Evolutionary conservation across 2,329 filamentous ascomycete species (phyloP).

Genomic region (Aureobasidium sp.): DNA sequence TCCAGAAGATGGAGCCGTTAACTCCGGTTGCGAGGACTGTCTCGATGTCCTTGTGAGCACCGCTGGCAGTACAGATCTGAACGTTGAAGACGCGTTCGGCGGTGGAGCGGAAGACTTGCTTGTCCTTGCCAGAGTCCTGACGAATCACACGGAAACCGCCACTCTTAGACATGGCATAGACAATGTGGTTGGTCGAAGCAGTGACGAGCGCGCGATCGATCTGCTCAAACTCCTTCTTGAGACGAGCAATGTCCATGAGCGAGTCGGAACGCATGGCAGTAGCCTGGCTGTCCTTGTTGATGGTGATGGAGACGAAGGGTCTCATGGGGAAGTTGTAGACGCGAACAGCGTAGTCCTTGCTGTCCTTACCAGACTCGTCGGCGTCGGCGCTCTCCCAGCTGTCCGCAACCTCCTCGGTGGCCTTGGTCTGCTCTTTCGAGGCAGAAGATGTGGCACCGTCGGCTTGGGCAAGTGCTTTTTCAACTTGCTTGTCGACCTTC

Average conservation of each 20-base stretch:
- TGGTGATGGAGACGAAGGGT: conserved; percentile 83
- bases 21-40: conserved; percentile 86
- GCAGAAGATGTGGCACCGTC: conserved; percentile 36
- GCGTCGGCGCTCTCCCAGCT: conserved; percentile 85
- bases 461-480: conserved; percentile 52
- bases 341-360: conserved; percentile 52
- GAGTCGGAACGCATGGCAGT: conserved; percentile 65
- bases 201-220: conserved; percentile 88
- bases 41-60: conserved; percentile 54
- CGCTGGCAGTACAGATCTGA: conserved; percentile 62
- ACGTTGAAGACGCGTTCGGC: conserved; percentile 95
- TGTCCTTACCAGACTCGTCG: conserved; percentile 59
- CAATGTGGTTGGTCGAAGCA: conserved; percentile 83
- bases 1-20: conserved; percentile 96
- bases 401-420: conserved; percentile 56
- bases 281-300: conserved; percentile 49
- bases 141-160: conserved; percentile 88
- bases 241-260: conserved; percentile 82
- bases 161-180: conserved; percentile 84
- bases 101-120: conserved; percentile 82
- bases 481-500: conserved; percentile 51
- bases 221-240: conserved; percentile 98
- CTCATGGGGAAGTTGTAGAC: conserved; percentile 96
- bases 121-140: conserved; percentile 85
- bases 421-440: conserved; percentile 39